These are phyloP conservation scores for Deinandra increscens DNA, from an alignment of 129 eudicot genomes.

Conservation along the genomic window DNA sequence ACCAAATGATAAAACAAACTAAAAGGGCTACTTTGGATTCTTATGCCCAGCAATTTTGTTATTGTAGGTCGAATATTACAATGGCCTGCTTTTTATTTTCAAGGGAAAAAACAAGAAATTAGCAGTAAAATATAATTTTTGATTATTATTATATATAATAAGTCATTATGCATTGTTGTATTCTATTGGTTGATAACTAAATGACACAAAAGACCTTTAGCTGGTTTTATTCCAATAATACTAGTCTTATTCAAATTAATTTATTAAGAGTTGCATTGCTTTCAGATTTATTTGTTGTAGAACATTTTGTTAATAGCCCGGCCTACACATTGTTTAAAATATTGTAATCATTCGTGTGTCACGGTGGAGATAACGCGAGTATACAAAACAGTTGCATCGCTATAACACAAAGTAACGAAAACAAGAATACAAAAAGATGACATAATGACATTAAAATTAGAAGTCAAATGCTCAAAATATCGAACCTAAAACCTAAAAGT, in stretches of 20 bases:
- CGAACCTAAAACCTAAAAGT: too few species aligned
- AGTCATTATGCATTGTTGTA: not conserved
- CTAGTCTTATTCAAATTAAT: not conserved
- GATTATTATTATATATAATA: not conserved
- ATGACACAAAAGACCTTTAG: not conserved
- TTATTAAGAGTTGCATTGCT: not conserved
- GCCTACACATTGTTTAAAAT: not conserved
- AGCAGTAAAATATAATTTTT: not conserved
- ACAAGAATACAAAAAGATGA: too few species aligned
- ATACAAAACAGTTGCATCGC: too few species aligned
- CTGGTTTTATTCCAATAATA: not conserved
- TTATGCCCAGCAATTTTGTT: conserved; percentile 10
- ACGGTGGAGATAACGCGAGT: too few species aligned
- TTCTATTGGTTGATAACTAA: not conserved
- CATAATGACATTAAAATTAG: too few species aligned
- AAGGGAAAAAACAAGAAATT: not conserved
- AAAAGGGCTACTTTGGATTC: conserved; percentile 38
- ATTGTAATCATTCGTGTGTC: too few species aligned
- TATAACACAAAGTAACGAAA: too few species aligned
- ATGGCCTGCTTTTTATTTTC: conserved; percentile 22
- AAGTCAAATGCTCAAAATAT: too few species aligned
- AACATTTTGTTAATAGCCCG: not conserved
- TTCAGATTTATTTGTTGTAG: too few species aligned
- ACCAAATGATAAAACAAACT: conserved; percentile 30
- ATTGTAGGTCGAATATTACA: conserved; percentile 14